phyloP scores from a whole-genome alignment of 2,329 filamentous ascomycete genomes.

The Mollisia scopiformis region DNA sequence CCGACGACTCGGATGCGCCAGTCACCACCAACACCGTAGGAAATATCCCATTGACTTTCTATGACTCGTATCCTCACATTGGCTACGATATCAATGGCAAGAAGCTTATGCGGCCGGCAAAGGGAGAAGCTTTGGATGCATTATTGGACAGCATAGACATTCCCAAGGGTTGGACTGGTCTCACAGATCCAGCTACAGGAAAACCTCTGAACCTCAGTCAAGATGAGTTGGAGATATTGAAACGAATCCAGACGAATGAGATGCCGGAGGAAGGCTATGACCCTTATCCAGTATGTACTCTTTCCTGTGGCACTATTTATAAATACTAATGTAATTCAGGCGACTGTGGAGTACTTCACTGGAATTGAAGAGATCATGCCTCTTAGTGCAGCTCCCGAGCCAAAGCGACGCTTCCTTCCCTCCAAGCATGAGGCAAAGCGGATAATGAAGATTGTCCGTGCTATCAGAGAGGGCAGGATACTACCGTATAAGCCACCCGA shows the following conservation, averaged over 20 bases:
- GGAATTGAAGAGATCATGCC: conserved; percentile 92
- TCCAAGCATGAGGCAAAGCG: conserved; percentile 97
- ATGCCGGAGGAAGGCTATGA: conserved; percentile 87
- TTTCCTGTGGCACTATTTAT: conserved; percentile 6
- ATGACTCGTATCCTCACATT: conserved; percentile 97
- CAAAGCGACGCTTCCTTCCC: conserved; percentile 92
- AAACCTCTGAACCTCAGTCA: conserved; percentile 86
- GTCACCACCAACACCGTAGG: conserved; percentile 89
- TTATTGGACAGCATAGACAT: conserved; percentile 95
- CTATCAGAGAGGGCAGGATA: conserved; percentile 92
- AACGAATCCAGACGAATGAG: conserved; percentile 87
- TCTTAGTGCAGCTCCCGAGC: conserved; percentile 89
- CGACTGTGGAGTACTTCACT: conserved; percentile 93
- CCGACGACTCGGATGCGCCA: conserved; percentile 86
- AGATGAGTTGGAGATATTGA: conserved; percentile 87
- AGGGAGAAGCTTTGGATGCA: conserved; percentile 89
- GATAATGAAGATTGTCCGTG: conserved; percentile 95
- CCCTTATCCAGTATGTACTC: conserved; percentile 75
- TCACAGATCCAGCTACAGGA: conserved; percentile 92
- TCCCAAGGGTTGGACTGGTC: conserved; percentile 94
- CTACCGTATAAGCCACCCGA: conserved; percentile 82
- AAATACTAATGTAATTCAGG: conserved; percentile 46
- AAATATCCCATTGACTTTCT: conserved; percentile 90
- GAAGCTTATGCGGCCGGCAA: conserved; percentile 94
- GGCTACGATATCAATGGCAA: conserved; percentile 99